These are phyloP conservation scores for Fusarium sp. DNA, from an alignment of 2,329 filamentous ascomycete species.

Conservation along the genomic window DNA sequence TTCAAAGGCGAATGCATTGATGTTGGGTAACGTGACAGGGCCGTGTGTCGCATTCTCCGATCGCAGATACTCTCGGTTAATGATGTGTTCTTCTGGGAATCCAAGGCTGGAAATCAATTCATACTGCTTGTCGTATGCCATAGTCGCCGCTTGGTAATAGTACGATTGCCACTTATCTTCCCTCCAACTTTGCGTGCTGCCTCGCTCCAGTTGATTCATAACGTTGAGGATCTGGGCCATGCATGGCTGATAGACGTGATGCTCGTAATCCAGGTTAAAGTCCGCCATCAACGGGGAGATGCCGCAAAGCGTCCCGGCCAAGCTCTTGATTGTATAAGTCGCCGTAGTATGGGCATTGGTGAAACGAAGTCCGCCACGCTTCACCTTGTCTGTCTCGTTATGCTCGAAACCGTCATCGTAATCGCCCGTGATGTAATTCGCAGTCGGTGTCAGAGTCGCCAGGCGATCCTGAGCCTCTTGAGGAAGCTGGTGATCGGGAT, in stretches of 20 bases:
- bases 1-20: conserved; percentile 55
- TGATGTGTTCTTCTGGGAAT: conserved; percentile 47
- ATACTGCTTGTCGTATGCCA: conserved; percentile 53
- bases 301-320: conserved; percentile 60
- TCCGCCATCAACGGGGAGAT: conserved; percentile 58
- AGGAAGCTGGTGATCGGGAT: conserved; percentile 52
- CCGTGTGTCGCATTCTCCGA: conserved; percentile 50
- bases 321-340: conserved; percentile 62
- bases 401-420: conserved; percentile 54
- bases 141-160: conserved; percentile 53
- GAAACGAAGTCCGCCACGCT: conserved; percentile 57
- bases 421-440: conserved; percentile 55
- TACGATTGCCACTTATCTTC: conserved; percentile 51
- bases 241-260: conserved; percentile 62
- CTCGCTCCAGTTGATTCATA: conserved; percentile 48
- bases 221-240: conserved; percentile 58
- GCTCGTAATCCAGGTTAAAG: conserved; percentile 58
- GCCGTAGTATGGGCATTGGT: conserved; percentile 59
- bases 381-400: conserved; percentile 13
- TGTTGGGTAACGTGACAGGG: conserved; percentile 48
- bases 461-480: conserved; percentile 49
- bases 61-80: conserved; percentile 51
- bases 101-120: conserved; percentile 51
- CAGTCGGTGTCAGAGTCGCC: conserved; percentile 50
- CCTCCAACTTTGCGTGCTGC: conserved; percentile 8